A percentile compares a stretch with the other conserved stretches of the same genome.
Evolutionary conservation across 2,329 filamentous ascomycete species (phyloP).

Genomic region (Aspergillus puulaauensis): DNA sequence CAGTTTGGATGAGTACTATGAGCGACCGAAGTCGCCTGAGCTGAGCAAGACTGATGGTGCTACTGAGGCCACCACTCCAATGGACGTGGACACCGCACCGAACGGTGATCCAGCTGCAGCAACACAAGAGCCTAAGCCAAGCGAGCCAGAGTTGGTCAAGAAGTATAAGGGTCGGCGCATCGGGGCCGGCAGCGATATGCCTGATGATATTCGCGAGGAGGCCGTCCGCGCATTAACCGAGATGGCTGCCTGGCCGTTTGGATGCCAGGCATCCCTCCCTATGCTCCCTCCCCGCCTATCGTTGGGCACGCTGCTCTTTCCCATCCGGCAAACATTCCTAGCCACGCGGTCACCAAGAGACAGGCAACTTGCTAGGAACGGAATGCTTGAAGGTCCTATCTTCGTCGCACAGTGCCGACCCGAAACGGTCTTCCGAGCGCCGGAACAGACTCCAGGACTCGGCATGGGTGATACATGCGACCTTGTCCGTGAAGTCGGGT

Average conservation of each 20-base stretch:
- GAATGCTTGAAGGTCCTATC: slow-evolving; percentile 59
- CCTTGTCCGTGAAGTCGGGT: slow-evolving; percentile 57
- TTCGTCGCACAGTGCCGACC: slow-evolving; percentile 55
- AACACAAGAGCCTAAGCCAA: not conserved
- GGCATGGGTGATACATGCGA: slow-evolving; percentile 50
- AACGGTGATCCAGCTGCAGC: not conserved
- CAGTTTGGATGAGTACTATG: slow-evolving; percentile 57
- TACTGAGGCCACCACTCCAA: slow-evolving; percentile 12
- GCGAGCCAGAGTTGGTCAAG: slow-evolving; percentile 15
- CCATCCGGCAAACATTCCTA: slow-evolving; percentile 56
- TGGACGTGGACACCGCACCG: slow-evolving; percentile 25
- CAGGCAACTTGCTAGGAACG: slow-evolving; percentile 51
- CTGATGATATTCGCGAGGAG: slow-evolving; percentile 57
- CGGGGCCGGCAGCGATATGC: slow-evolving; percentile 59
- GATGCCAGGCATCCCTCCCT: slow-evolving; percentile 52
- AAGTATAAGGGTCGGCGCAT: slow-evolving; percentile 60
- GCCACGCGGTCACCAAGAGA: slow-evolving; percentile 56
- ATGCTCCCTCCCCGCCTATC: slow-evolving; percentile 49
- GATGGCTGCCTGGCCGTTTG: slow-evolving; percentile 58
- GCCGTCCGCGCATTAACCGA: slow-evolving; percentile 58
- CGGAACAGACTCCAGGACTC: slow-evolving; percentile 26
- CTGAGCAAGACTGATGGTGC: slow-evolving; percentile 16
- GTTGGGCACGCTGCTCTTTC: slow-evolving; percentile 53
- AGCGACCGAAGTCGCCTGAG: slow-evolving; percentile 32
- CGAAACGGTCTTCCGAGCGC: slow-evolving; percentile 54